A percentile compares a stretch with the other conserved stretches of the same genome.
These are phyloP conservation scores for Colletotrichum coccodes DNA, from an alignment of 2,329 filamentous ascomycete species.

Conservation along the genomic window DNA sequence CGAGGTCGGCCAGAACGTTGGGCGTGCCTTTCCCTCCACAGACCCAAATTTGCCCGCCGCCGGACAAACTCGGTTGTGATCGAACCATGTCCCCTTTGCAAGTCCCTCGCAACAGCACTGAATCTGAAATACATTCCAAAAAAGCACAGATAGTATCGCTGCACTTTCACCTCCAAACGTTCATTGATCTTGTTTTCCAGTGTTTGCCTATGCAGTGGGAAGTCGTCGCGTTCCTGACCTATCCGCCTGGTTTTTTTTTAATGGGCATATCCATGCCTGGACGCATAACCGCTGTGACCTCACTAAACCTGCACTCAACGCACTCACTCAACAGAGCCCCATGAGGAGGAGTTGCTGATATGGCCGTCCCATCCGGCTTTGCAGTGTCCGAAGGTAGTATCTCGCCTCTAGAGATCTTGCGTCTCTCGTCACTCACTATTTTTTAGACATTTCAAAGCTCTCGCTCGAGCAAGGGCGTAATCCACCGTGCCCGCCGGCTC, in stretches of 20 bases:
- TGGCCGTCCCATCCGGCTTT: constrained; percentile 41
- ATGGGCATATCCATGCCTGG: constrained; percentile 23
- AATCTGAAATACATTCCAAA: background rate
- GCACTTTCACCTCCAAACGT: background rate
- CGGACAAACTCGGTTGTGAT: constrained; percentile 33
- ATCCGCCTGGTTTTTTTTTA: background rate
- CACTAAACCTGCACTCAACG: constrained; percentile 26
- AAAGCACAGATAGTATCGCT: background rate
- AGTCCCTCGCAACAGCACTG: constrained; percentile 16
- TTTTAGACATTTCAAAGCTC: constrained; percentile 52
- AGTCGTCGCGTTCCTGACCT: background rate
- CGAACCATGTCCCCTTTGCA: constrained; percentile 22
- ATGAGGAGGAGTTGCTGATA: constrained; percentile 18
- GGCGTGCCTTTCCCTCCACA: constrained; percentile 28
- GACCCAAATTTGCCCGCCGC: constrained; percentile 33
- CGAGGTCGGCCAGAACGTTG: constrained; percentile 19
- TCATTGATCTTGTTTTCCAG: background rate
- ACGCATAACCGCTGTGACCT: constrained; percentile 21
- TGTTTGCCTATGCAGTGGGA: too few species aligned
- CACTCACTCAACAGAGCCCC: constrained; percentile 21
- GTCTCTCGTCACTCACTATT: constrained; percentile 27
- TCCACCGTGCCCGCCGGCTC: constrained; percentile 47
- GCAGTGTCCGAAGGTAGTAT: constrained; percentile 46
- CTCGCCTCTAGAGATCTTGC: background rate
- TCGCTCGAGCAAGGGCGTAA: constrained; percentile 48